phyloP scores from a whole-genome alignment of 768 basidiomycete species.

The Tulasnella sp. region DNA sequence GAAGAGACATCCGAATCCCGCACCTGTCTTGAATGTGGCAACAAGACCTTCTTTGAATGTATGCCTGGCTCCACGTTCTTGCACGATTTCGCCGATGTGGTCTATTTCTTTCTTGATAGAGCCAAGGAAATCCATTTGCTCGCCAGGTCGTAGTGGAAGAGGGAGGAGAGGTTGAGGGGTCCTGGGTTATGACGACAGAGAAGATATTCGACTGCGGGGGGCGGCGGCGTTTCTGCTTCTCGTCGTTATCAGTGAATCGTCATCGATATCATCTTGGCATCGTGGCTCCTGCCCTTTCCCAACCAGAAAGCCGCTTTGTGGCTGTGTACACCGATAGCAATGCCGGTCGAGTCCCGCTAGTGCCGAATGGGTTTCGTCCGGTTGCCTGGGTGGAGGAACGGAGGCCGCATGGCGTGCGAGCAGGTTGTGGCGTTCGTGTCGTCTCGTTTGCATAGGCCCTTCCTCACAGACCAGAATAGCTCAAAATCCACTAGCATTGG shows the following conservation, averaged over 20 bases:
- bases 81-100: neutral
- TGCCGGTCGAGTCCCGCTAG: neutral
- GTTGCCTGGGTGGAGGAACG: neutral
- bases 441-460: neutral
- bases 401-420: slow-evolving; percentile 8
- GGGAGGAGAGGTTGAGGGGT: neutral
- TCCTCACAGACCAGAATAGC: neutral
- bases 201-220: neutral
- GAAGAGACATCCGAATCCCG: neutral
- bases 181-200: neutral
- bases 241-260: neutral
- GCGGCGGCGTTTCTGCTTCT: no score
- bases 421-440: neutral
- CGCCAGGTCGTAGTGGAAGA: neutral
- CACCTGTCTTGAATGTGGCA: slow-evolving; percentile 12
- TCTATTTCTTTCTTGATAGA: neutral
- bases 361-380: neutral
- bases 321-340: neutral
- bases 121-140: neutral
- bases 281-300: neutral
- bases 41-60: slow-evolving; percentile 6
- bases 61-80: slow-evolving; percentile 4
- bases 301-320: neutral
- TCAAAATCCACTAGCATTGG: neutral
- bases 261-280: slow-evolving; percentile 5